Evolutionary conservation across 306 rosid species (phyloP), one percentile per base, ranked within the genome.

Genomic region (Ceratonia siliqua): DNA sequence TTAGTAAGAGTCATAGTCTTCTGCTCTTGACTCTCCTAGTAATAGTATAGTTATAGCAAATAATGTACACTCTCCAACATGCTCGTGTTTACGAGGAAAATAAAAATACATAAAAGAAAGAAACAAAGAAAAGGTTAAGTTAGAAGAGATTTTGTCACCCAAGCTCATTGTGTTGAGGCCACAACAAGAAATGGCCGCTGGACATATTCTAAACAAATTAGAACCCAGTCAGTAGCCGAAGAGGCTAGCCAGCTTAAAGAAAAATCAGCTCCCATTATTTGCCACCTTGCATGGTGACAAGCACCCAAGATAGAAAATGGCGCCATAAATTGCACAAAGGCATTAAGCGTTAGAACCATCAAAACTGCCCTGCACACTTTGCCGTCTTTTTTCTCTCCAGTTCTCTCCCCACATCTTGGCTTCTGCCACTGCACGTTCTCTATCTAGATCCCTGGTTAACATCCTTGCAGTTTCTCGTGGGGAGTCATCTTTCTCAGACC

Each of bases 321-420:
- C n/a, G 30, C 22, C 35, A 59, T 2, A 53, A 39, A 41, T 50
- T 46, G 63, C 73, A 56, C 65, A n/a, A 27, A 28, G 64, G 70
- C 77, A 53, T 71, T 86, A 86, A 6, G 78, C 74, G 18, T 83
- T 88, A 27, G 86, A 73, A 27, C 83, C 96, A 65, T 92, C 96
- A 77, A 90, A 90, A 83, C 87, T 92, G 42, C 88, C 91, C 61
- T 82, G 85, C 72, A 79, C 85, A 62, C 80, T 82, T 80, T 86
- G 91, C 46, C 93, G 77, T 73, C 97, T 81, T 71, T 92, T 87
- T 58, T 92, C 96, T 67, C 97, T 87, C 94, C 82, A 88, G 79
- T 92, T 92, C 86, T 92, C 96, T 61, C 96, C 97, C 97, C 97
- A 92, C 94, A 87, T 83, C 86, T 90, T 92, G 28, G 97, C 97